Evolutionary conservation across 345 rosid species (phyloP).

Genomic region (Gossypium longicalyx): DNA sequence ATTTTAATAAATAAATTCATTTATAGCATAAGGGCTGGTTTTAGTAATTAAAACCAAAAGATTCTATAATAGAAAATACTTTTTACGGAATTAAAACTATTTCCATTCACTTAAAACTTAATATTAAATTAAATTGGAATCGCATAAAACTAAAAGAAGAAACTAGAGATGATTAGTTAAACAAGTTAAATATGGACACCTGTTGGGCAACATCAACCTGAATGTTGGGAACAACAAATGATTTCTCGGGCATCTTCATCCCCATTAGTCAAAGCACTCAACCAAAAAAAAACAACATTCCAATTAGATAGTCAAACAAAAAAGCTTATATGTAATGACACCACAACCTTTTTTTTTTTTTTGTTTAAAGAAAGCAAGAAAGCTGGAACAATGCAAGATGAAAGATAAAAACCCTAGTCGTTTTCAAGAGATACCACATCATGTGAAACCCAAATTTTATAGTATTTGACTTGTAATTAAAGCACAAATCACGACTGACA

Average conservation of each 20-base stretch:
- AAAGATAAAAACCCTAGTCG: constrained; percentile 6
- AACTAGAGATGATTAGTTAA: not conserved
- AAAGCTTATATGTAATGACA: constrained; percentile 4
- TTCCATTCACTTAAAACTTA: no score
- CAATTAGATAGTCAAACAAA: not conserved
- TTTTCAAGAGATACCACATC: constrained; percentile 21
- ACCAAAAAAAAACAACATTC: not conserved
- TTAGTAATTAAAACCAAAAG: no score
- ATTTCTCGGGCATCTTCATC: not conserved
- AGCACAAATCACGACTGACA: constrained; percentile 9
- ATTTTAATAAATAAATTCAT: no score
- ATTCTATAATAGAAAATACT: no score
- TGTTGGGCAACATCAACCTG: constrained; percentile 10
- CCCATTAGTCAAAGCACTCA: constrained; percentile 6
- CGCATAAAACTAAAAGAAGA: not conserved
- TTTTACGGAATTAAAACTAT: no score
- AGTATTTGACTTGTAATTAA: constrained; percentile 18
- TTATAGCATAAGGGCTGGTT: no score
- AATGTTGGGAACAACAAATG: not conserved
- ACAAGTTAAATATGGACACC: not conserved
- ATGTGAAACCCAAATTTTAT: not conserved
- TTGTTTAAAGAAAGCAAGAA: not conserved
- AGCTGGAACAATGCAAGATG: constrained; percentile 7
- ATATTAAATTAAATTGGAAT: not conserved
- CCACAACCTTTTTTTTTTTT: not conserved